These are phyloP conservation scores for Lyophyllum decastes DNA, from an alignment of 768 basidiomycete species.

Conservation along the genomic window DNA sequence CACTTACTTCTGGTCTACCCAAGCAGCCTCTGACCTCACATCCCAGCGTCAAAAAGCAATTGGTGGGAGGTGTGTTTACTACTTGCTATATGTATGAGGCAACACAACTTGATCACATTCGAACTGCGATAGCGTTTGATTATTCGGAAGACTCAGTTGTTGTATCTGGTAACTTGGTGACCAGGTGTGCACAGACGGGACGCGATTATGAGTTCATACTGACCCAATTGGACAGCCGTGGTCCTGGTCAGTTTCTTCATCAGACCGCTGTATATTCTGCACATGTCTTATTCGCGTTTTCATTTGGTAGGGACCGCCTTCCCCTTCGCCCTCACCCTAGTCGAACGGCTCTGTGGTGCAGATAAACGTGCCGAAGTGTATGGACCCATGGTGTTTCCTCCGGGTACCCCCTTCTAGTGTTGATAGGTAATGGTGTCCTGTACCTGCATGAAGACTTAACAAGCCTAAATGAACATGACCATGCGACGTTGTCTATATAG, in stretches of 20 bases:
- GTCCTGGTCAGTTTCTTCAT: constrained; percentile 54
- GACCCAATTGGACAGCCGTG: constrained; percentile 48
- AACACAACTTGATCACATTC: neutral
- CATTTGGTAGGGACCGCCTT: constrained; percentile 62
- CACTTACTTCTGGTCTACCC: constrained; percentile 59
- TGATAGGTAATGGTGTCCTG: neutral
- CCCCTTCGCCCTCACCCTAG: constrained; percentile 75
- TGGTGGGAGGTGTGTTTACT: constrained; percentile 50
- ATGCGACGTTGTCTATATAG: neutral
- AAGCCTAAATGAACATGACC: neutral
- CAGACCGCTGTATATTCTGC: neutral
- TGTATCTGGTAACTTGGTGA: constrained; percentile 69
- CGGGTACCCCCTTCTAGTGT: constrained; percentile 40
- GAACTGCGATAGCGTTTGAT: constrained; percentile 53
- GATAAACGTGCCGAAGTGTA: constrained; percentile 62
- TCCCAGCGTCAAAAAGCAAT: constrained; percentile 61
- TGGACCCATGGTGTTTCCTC: constrained; percentile 73
- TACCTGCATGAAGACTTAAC: neutral
- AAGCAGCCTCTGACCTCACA: constrained; percentile 77
- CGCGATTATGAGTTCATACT: neutral
- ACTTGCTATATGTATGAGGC: neutral
- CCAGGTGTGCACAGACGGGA: constrained; percentile 51
- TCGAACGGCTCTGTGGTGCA: constrained; percentile 67
- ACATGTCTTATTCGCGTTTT: neutral
- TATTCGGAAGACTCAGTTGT: constrained; percentile 78